These are phyloP conservation scores for Ophiocordyceps camponoti-floridani DNA, from an alignment of 2,329 filamentous ascomycete species.

Conservation along the genomic window DNA sequence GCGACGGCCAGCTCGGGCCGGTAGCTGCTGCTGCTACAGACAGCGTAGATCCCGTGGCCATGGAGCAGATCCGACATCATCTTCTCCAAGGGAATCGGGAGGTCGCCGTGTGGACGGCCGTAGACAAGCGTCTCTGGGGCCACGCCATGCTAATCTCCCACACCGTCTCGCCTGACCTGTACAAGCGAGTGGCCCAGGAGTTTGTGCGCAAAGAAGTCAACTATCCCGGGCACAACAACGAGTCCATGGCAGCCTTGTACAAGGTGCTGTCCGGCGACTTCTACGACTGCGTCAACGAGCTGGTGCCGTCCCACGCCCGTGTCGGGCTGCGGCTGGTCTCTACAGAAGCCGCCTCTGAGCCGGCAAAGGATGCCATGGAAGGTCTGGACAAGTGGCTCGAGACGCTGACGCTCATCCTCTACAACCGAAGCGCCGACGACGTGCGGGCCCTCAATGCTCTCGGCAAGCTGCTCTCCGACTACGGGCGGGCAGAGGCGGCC, in stretches of 20 bases:
- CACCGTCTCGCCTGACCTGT: conserved; percentile 61
- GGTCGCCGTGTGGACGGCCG: conserved; percentile 82
- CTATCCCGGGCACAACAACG: conserved; percentile 57
- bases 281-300: conserved; percentile 87
- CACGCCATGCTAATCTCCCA: conserved; percentile 84
- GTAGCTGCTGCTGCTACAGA: conserved; percentile 35
- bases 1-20: conserved; percentile 9
- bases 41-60: conserved; percentile 46
- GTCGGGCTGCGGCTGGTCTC: conserved; percentile 85
- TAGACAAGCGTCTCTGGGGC: conserved; percentile 87
- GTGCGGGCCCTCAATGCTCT: conserved; percentile 59
- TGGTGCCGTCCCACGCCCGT: conserved; percentile 81
- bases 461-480: conserved; percentile 65
- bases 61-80: conserved; percentile 55
- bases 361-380: conserved; percentile 56
- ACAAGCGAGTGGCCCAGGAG: conserved; percentile 86
- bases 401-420: conserved; percentile 68
- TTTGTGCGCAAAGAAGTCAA: conserved; percentile 94
- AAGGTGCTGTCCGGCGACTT: conserved; percentile 86
- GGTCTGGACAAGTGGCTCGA: conserved; percentile 91
- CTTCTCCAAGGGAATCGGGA: conserved; percentile 72
- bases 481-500: conserved; percentile 77
- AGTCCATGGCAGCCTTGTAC: conserved; percentile 81
- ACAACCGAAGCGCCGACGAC: conserved; percentile 74
- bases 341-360: conserved; percentile 41